Base-by-base conservation (phyloP, 768 basidiomycete species). In the Hygrocybe punicea region DNA sequence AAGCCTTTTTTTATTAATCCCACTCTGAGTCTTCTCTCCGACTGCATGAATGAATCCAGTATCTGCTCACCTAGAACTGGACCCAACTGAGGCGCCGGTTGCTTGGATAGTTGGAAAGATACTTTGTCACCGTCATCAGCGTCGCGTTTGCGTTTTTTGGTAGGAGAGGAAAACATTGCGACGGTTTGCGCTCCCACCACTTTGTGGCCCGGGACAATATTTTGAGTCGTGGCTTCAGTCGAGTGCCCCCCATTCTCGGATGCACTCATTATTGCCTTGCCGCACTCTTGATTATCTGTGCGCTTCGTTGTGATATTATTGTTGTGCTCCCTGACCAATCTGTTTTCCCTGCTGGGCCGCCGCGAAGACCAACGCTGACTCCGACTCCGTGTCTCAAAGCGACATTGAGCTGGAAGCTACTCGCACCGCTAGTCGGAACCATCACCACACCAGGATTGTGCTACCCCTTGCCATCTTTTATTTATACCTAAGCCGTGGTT, bases 61-160 rank as follows among this genome's bases (percentile, higher is more conserved):
- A 19, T n/a, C 8, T 21, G 44, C 58, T 35, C 33, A 62, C 60
- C 54, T 49, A 62, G 46, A 6, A 62, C 51, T 29, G 60, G 60
- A 34, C 58, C 60, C 29, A 52, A 17, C 21, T 58, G 58, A 23
- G 49, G 23, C 13, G 48, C 54, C 11, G 57, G 54, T 21, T 47
- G 55, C 16, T 56, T 39, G 21, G 60, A 55, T 19, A 56, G 33
- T 40, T 56, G 35, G n/a, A 62, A 53, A 19, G 60, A 59, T n/a
- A 50, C 58, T 14, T 24, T 49, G 58, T 46, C 24, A 35, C 23
- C 39, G 54, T 36, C 24, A 16, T 24, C 55, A 39, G 50, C 46
- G 34, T 71, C 71, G 53, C 70, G 68, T 68, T 77, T 78, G 67
- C 71, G 69, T 61, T 80, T 81, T 71, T 75, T 79, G 60, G 72